phyloP scores from a whole-genome alignment of 2,329 filamentous ascomycete genomes.

The Colletotrichum euphorbiae region DNA sequence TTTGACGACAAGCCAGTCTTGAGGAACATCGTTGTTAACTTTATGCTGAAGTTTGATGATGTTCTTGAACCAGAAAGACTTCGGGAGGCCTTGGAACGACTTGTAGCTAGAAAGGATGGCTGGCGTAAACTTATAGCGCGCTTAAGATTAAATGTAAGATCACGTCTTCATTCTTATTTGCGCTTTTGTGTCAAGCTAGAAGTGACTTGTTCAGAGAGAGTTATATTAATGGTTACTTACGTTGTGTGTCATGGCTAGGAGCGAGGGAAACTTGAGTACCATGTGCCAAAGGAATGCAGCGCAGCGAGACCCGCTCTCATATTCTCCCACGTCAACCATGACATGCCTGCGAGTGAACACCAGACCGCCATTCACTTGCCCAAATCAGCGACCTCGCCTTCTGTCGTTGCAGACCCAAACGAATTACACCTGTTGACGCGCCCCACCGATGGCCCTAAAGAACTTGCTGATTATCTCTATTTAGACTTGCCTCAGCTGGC shows the following conservation, averaged over 20 bases:
- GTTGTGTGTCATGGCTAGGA: not conserved
- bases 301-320: not conserved
- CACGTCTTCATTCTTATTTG: not conserved
- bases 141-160: not conserved
- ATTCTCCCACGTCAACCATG: not conserved
- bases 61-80: not conserved
- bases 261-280: not conserved
- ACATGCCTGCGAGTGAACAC: not conserved
- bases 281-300: not conserved
- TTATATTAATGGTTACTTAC: not conserved
- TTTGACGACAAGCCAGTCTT: not conserved
- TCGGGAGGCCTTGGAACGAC: not conserved
- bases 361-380: not conserved
- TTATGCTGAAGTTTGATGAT: conserved; percentile 4
- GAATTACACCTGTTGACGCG: not conserved
- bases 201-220: not conserved
- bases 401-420: not conserved
- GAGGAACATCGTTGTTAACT: conserved; percentile 1
- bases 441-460: not conserved
- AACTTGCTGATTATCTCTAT: not conserved
- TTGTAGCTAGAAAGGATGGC: not conserved
- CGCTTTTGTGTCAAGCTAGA: not conserved
- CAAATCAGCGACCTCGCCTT: not conserved
- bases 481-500: not conserved
- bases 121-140: not conserved